Evolutionary conservation across 2,329 filamentous ascomycete species (phyloP).

Genomic region (Penicillium oxalicum): DNA sequence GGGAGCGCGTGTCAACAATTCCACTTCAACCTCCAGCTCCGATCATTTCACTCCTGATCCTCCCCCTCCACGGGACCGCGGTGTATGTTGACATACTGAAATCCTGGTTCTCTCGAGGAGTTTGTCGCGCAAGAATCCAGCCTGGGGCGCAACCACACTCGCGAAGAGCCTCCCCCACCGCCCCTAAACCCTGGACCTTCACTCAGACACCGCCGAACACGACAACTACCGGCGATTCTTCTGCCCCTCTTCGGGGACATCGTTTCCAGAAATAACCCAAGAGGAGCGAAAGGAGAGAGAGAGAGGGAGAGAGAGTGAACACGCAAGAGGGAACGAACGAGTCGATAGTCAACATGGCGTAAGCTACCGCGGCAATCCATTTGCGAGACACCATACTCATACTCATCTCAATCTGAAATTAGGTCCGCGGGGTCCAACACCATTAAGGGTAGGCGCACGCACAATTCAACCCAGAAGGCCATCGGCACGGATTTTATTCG

Average conservation of each 20-base stretch:
- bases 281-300: constrained; percentile 11
- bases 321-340: too few species aligned
- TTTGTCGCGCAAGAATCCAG: neutral
- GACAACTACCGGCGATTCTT: constrained; percentile 10
- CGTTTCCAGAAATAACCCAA: constrained; percentile 9
- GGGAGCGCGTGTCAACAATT: constrained; percentile 22
- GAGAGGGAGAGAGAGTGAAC: too few species aligned
- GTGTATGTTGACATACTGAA: neutral
- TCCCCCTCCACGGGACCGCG: neutral
- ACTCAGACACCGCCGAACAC: constrained; percentile 8
- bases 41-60: constrained; percentile 1
- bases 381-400: constrained; percentile 2
- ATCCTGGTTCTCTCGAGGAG: neutral
- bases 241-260: constrained; percentile 24
- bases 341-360: constrained; percentile 40
- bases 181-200: constrained; percentile 13
- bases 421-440: constrained; percentile 39
- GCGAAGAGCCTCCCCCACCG: constrained; percentile 1
- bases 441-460: constrained; percentile 48
- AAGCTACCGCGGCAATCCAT: constrained; percentile 22
- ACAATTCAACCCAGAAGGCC: neutral
- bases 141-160: constrained; percentile 10
- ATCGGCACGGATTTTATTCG: neutral
- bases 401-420: constrained; percentile 12
- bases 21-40: constrained; percentile 12